phyloP scores from a whole-genome alignment of 2,329 filamentous ascomycete species.

The Ophiostoma australiae region DNA sequence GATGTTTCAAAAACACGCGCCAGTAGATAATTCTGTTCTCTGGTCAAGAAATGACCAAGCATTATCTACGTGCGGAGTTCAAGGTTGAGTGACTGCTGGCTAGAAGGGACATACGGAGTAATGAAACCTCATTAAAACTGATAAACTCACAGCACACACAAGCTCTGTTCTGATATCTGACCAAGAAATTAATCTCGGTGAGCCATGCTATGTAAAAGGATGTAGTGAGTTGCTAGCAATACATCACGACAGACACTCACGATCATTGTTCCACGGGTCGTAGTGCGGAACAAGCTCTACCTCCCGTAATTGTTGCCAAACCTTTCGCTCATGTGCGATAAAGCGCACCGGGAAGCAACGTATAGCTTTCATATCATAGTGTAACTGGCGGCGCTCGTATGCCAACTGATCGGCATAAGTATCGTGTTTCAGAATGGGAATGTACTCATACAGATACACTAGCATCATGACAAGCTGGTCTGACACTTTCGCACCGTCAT shows the following conservation, averaged over 20 bases:
- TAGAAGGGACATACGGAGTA: no score
- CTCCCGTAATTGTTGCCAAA: slow-evolving; percentile 17
- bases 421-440: slow-evolving; percentile 10
- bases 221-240: not conserved
- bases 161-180: no score
- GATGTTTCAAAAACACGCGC: no score
- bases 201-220: no score
- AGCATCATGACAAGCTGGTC: not conserved
- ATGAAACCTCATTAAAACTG: no score
- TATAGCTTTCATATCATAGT: slow-evolving; percentile 18
- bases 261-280: slow-evolving; percentile 2
- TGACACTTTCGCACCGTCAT: not conserved
- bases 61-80: no score
- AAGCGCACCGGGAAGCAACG: slow-evolving; percentile 9
- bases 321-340: slow-evolving; percentile 17
- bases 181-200: no score
- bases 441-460: not conserved
- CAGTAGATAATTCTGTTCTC: no score
- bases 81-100: no score
- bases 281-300: not conserved
- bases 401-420: slow-evolving; percentile 16
- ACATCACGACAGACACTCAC: not conserved
- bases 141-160: no score
- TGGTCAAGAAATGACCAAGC: no score
- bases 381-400: slow-evolving; percentile 21